phyloP scores from a whole-genome alignment of 306 rosid species.

The Cucumis sativus region Cucumber_9930_V3 NC_026660.2:30135501-30136000 shows the following conservation, averaged over 20 bases:
- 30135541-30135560: not conserved
- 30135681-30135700: not conserved
- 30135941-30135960: too few relatives aligned
- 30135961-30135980: too few relatives aligned
- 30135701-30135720: too few relatives aligned
- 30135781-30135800: not conserved
- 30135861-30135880: not conserved
- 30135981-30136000: too few relatives aligned
- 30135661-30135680: not conserved
- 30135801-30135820: too few relatives aligned
- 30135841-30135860: not conserved
- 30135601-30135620: not conserved
- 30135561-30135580: not conserved
- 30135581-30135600: not conserved
- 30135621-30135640: not conserved
- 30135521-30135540: not conserved
- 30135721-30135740: not conserved
- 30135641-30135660: not conserved
- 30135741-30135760: too few relatives aligned
- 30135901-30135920: not conserved
- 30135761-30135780: not conserved
- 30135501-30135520: not conserved
- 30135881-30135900: not conserved
- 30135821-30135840: not conserved
- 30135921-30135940: too few relatives aligned